Base-by-base conservation (phyloP, 805 yeast species). In the Groenewaldozyma salmanticensis region DNA sequence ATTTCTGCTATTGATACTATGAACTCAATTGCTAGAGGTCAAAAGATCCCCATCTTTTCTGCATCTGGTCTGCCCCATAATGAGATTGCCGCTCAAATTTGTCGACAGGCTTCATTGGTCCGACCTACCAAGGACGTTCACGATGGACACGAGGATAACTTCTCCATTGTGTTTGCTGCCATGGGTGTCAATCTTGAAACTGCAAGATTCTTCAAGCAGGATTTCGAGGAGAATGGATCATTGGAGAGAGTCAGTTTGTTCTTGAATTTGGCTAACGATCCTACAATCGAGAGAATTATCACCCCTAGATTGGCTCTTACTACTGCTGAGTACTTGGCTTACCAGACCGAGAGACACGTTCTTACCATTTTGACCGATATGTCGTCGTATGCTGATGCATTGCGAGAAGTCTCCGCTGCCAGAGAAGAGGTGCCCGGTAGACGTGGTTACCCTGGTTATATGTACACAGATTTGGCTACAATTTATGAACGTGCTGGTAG, bases 381-480 rank as follows among this genome's bases (percentile, higher is more conserved):
- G 99, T 86, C 96, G 21, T 92, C 98, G n/a, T 92, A 92, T 64
- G 99, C 99, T 32, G 99, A 92, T 65, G 99, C 99, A 32, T 72
- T 92, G 61, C 88, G 99, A 80, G 99, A 92, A 72, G 98, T 92
- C 39, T 87, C 96, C 49, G 98, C 99, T 47, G 99, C 99, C 37
- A 87, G 99, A 75, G 99, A 92, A 70, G 98, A 94, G 71, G 98
- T 92, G 36, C 98, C 98, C 62, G 99, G 99, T 75, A 87, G 99
- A 77, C 87, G 99, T 80, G 99, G 99, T 74, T 92, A 92, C 68
- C 99, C 99, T 51, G 99, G 99, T 83, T 92, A 92, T 67, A 92
- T 92, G 99, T 92, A 92, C 71, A 92, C 99, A 37, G 99, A 92
- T 81, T 85, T 92, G 73, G 85, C 97, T 39, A 92, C 97, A 39